Evolutionary conservation across 345 rosid genomes (phyloP).

Genomic region (Cardamine chenopodiifolia): DNA sequence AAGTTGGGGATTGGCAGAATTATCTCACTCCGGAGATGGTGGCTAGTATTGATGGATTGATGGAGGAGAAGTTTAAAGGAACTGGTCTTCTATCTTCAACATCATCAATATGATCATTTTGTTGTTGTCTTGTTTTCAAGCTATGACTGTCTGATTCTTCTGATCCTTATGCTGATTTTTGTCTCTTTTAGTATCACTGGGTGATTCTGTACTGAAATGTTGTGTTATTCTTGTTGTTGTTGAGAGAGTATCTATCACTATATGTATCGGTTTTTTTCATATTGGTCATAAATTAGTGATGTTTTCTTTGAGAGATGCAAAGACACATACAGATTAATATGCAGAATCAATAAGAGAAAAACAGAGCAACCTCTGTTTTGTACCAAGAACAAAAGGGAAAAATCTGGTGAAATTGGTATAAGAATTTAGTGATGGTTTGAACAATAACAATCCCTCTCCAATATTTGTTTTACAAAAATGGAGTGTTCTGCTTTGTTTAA

Average conservation of each 20-base stretch:
- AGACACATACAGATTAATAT: background rate
- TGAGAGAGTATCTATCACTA: slow-evolving; percentile 20
- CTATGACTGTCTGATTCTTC: background rate
- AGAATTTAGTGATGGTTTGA: background rate
- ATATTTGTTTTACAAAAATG: background rate
- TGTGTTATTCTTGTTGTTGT: slow-evolving; percentile 6
- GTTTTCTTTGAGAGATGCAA: background rate
- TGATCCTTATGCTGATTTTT: slow-evolving; percentile 14
- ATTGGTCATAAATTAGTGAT: background rate
- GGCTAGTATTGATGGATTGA: slow-evolving; percentile 34
- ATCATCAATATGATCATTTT: background rate
- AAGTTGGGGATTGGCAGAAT: slow-evolving; percentile 50
- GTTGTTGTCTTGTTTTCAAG: background rate
- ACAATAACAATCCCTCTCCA: background rate
- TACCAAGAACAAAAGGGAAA: background rate
- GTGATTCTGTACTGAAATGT: background rate
- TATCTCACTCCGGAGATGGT: slow-evolving; percentile 46
- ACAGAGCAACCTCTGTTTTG: slow-evolving; percentile 31
- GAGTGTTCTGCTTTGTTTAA: background rate
- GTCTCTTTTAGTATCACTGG: background rate
- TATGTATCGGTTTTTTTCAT: background rate
- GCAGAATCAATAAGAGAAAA: slow-evolving; percentile 5
- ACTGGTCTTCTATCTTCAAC: slow-evolving; percentile 25
- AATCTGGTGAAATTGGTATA: background rate
- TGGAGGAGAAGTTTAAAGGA: slow-evolving; percentile 41